phyloP scores from a whole-genome alignment of 768 basidiomycete species.

The Heimioporus sp. region DNA sequence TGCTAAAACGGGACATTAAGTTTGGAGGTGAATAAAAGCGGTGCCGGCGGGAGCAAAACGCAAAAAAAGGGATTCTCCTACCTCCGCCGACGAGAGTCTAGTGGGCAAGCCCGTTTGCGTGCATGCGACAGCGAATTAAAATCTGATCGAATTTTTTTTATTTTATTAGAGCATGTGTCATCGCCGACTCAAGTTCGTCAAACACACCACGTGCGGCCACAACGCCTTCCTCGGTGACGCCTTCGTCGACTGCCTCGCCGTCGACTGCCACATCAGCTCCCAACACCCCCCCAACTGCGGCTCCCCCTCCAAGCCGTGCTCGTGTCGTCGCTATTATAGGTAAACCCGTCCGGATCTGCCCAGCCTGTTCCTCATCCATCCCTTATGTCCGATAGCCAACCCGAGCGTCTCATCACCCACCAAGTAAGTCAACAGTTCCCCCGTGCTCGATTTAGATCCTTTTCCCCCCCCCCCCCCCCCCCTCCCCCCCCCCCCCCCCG shows the following conservation, averaged over 20 bases:
- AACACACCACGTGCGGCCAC: constrained; percentile 55
- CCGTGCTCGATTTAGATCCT: constrained; percentile 3
- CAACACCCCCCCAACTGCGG: constrained; percentile 50
- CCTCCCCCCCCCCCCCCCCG: constrained; percentile 25
- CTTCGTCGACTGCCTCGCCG: constrained; percentile 52
- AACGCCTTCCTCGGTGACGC: constrained; percentile 42
- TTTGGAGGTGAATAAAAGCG: constrained; percentile 9
- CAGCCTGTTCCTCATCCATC: constrained; percentile 1
- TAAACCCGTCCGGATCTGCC: constrained; percentile 20
- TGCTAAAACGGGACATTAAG: too few relatives aligned
- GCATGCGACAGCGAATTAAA: background rate
- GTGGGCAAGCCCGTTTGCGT: constrained; percentile 13
- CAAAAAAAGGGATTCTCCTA: constrained; percentile 35
- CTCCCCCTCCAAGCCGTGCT: constrained; percentile 32
- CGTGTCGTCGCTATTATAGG: constrained; percentile 59
- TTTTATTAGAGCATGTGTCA: constrained; percentile 54
- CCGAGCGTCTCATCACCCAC: constrained; percentile 46
- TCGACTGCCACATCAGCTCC: constrained; percentile 45
- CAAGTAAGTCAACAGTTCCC: constrained; percentile 51
- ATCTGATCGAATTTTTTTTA: background rate
- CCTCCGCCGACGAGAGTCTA: constrained; percentile 56
- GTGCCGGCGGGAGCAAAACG: constrained; percentile 11
- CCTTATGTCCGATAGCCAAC: constrained; percentile 38
- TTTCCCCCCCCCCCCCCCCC: background rate
- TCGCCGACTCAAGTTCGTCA: constrained; percentile 53